These are phyloP conservation scores for Podosphaera aphanis DNA, from an alignment of 2,329 filamentous ascomycete genomes.

Conservation along the genomic window DNA sequence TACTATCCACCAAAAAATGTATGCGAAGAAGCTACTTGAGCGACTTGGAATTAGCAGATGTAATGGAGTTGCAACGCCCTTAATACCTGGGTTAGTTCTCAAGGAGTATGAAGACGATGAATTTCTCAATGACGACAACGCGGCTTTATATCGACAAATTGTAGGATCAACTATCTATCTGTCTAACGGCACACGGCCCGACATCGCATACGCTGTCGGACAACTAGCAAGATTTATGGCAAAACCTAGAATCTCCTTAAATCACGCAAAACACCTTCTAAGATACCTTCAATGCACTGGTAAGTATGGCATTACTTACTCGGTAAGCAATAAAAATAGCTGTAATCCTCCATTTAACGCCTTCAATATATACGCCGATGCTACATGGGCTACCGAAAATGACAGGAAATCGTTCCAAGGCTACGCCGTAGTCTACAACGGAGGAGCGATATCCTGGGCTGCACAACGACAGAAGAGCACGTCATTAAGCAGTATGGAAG, in stretches of 20 bases:
- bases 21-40: not conserved
- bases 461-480: not conserved
- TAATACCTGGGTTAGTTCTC: not conserved
- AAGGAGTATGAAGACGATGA: not conserved
- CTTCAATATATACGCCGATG: too few species aligned
- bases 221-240: not conserved
- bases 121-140: not conserved
- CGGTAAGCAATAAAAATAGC: too few species aligned
- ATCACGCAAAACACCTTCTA: too few species aligned
- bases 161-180: not conserved
- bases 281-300: too few species aligned
- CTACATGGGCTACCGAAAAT: not conserved
- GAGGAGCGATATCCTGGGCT: not conserved
- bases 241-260: not conserved
- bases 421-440: not conserved
- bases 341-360: too few species aligned
- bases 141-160: too few species aligned
- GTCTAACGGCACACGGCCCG: not conserved
- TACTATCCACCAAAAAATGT: not conserved
- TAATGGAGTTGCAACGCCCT: not conserved
- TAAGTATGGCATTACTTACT: too few species aligned
- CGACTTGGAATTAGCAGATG: not conserved
- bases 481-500: not conserved
- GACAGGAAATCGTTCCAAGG: conserved; percentile 1
- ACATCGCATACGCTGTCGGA: not conserved